Evolutionary conservation across 148 eudicot genomes (phyloP).

Genomic region (Mesembryanthemum crystallinum): DNA sequence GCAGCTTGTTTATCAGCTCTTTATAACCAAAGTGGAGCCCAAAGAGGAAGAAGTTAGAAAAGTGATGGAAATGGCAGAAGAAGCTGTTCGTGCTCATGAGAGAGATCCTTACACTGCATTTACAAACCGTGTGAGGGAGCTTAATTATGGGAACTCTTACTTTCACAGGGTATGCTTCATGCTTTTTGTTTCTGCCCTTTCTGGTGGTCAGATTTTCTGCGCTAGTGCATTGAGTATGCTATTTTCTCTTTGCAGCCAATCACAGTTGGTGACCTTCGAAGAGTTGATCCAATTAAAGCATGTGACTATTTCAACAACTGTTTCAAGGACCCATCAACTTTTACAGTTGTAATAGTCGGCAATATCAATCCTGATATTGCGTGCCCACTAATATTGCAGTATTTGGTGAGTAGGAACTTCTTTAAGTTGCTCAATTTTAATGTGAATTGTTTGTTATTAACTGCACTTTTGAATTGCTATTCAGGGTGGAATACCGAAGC

Average conservation of each 20-base stretch:
- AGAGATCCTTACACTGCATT: conserved; percentile 93
- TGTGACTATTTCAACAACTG: conserved; percentile 71
- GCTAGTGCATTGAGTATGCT: background rate
- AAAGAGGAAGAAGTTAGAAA: conserved; percentile 78
- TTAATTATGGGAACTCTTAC: conserved; percentile 84
- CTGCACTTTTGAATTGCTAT: conserved; percentile 11
- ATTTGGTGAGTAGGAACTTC: conserved; percentile 52
- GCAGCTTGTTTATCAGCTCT: conserved; percentile 88
- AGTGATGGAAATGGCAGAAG: conserved; percentile 96
- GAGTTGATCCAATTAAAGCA: conserved; percentile 73
- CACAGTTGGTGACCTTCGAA: conserved; percentile 50
- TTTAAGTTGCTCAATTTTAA: background rate
- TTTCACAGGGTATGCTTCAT: conserved; percentile 60
- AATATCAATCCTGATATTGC: conserved; percentile 68
- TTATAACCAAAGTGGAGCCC: conserved; percentile 67
- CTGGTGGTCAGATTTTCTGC: conserved; percentile 4
- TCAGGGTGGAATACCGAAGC: conserved; percentile 88
- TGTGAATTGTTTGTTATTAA: conserved; percentile 2
- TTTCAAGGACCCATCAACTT: conserved; percentile 78
- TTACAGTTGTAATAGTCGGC: conserved; percentile 74
- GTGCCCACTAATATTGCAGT: conserved; percentile 59
- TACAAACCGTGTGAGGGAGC: conserved; percentile 82
- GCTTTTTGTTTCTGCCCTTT: background rate
- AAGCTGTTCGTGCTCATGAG: conserved; percentile 84
- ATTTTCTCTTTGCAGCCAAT: conserved; percentile 53